Evolutionary conservation across 306 rosid species (phyloP).

Genomic region (Dalbergia cochinchinensis): DNA sequence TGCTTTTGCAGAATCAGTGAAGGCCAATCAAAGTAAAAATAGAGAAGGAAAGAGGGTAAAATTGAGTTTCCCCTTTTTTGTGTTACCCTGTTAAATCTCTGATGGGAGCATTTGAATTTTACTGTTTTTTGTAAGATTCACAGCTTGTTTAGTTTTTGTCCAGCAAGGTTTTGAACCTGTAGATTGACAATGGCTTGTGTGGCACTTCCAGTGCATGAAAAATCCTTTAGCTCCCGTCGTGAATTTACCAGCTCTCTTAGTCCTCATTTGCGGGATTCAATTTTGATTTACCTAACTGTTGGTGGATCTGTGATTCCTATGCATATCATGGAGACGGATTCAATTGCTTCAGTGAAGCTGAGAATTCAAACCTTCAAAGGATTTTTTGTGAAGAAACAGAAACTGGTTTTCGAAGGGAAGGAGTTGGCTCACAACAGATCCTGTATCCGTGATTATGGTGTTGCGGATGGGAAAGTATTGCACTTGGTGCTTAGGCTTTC

Average conservation of each 20-base stretch:
- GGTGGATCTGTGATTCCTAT: constrained; percentile 75
- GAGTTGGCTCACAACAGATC: constrained; percentile 73
- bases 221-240: constrained; percentile 39
- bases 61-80: constrained; percentile 36
- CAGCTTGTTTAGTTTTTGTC: constrained; percentile 47
- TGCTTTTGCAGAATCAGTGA: constrained; percentile 31
- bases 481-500: constrained; percentile 74
- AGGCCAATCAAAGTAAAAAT: background rate
- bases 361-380: constrained; percentile 74
- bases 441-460: constrained; percentile 74
- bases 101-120: constrained; percentile 32
- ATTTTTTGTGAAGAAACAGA: constrained; percentile 71
- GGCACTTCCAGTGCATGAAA: constrained; percentile 57
- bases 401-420: constrained; percentile 76
- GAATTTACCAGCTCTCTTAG: constrained; percentile 35
- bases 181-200: constrained; percentile 66
- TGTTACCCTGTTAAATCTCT: constrained; percentile 16
- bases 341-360: constrained; percentile 82
- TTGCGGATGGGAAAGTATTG: constrained; percentile 71
- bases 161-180: constrained; percentile 55
- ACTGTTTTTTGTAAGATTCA: constrained; percentile 45
- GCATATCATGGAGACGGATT: constrained; percentile 68
- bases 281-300: constrained; percentile 67
- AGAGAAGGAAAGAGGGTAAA: background rate
- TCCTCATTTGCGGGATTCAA: constrained; percentile 50